Percentiles rank a stretch among this genome's conserved stretches.
Conservation (phyloP, 768 basidiomycete genomes). For the Tylopilus plumbeoviolaceoides region DNA sequence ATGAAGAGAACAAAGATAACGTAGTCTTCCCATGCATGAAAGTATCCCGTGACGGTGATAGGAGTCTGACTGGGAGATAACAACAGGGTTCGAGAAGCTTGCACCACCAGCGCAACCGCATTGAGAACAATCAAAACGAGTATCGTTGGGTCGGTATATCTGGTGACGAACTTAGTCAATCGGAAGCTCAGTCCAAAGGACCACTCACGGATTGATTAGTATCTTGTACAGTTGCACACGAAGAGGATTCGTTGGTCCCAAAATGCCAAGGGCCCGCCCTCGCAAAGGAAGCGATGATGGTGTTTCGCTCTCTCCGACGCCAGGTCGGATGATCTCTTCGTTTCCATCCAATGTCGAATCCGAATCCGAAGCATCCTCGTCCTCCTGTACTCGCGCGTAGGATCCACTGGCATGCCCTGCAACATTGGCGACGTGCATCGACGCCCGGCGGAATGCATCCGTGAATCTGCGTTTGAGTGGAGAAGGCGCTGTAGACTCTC, state of each 20-base stretch:
- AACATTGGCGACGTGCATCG: slow-evolving; percentile 79
- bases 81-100: slow-evolving; percentile 62
- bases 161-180: slow-evolving; percentile 25
- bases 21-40: slow-evolving; percentile 87
- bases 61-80: slow-evolving; percentile 42
- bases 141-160: slow-evolving; percentile 85
- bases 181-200: not conserved
- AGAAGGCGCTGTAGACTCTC: slow-evolving; percentile 49
- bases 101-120: slow-evolving; percentile 76
- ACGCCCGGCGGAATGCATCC: slow-evolving; percentile 57
- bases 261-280: slow-evolving; percentile 73
- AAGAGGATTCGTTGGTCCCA: slow-evolving; percentile 65
- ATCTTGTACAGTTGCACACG: slow-evolving; percentile 63
- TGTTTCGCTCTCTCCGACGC: slow-evolving; percentile 27
- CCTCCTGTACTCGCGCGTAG: slow-evolving; percentile 53
- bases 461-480: slow-evolving; percentile 56
- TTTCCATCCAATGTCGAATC: slow-evolving; percentile 33
- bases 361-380: slow-evolving; percentile 33
- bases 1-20: slow-evolving; percentile 80
- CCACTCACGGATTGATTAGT: slow-evolving; percentile 66
- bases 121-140: slow-evolving; percentile 81
- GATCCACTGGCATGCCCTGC: slow-evolving; percentile 57
- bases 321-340: slow-evolving; percentile 34
- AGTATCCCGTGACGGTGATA: slow-evolving; percentile 64
- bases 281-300: slow-evolving; percentile 50